Evolutionary conservation across 75 land plant genomes (phyloP), one percentile per base, ranked within the genome.

Genomic region (Selaginella moellendorffii): DNA sequence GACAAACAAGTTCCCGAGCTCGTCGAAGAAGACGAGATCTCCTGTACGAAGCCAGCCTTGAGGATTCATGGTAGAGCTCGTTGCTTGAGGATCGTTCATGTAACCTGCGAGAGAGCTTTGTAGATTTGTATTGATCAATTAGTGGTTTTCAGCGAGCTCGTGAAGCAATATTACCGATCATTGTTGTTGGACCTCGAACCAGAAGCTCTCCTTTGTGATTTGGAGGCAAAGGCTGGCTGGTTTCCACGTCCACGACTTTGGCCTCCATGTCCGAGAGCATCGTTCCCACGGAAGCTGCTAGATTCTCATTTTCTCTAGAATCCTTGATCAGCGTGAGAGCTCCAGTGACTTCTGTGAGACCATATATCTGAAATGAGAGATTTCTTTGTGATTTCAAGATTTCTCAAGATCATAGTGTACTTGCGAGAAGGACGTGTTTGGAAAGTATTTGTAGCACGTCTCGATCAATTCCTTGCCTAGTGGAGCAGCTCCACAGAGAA

Each of bases 101-200:
- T 36, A 36, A 5, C 46, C 46, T 36, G 46, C 46, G 14, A 36
- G 5, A 36, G 5, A 36, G n/a, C n/a, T n/a, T n/a, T n/a, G n/a
- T n/a, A n/a, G n/a, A n/a, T n/a, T n/a, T n/a, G n/a, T n/a, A n/a
- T n/a, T n/a, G n/a, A n/a, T n/a, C n/a, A n/a, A n/a, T n/a, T n/a
- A n/a, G n/a, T n/a, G n/a, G n/a, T n/a, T n/a, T n/a, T n/a, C n/a
- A n/a, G n/a, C n/a, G n/a, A n/a, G n/a, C n/a, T n/a, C n/a, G n/a
- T n/a, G n/a, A n/a, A n/a, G n/a, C n/a, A n/a, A n/a, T n/a, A 5
- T 36, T n/a, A 85, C 89, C 89, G 80, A 77, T 80, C 89, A 85
- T 85, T 30, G 80, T 63, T 0, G 77, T 54, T 27, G 91, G 83
- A 0, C 91, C 91, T n/a, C 85, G 76, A 22, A 90, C 71, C 87